phyloP scores from a whole-genome alignment of 169 alveolate genomes.

The Plasmodium vivax region DNA sequence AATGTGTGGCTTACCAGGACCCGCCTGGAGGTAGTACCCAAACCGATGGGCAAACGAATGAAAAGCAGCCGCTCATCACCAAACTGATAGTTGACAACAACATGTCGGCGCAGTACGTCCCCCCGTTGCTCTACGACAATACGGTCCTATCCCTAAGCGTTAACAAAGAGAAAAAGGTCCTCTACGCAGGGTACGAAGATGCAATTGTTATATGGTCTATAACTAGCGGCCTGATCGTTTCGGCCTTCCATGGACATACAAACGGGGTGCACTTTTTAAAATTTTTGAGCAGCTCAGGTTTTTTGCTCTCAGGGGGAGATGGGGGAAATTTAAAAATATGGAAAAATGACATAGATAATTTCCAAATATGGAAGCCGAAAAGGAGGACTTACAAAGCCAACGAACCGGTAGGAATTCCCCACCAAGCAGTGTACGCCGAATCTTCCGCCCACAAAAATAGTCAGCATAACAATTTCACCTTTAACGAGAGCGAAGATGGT shows the following conservation, averaged over 20 bases:
- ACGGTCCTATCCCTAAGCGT: conserved; percentile 40
- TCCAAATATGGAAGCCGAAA: conserved; percentile 66
- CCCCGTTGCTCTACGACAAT: conserved; percentile 55
- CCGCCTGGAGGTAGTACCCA: neutral
- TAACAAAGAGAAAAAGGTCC: conserved; percentile 46
- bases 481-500: conserved; percentile 58
- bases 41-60: neutral
- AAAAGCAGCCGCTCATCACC: neutral
- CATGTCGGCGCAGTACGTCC: conserved; percentile 60
- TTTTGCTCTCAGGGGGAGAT: conserved; percentile 68
- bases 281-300: conserved; percentile 33
- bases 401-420: neutral
- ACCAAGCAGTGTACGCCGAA: neutral
- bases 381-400: conserved; percentile 19
- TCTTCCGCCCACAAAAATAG: neutral
- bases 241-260: conserved; percentile 74
- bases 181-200: conserved; percentile 73
- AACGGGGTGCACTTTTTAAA: conserved; percentile 65
- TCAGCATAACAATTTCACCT: conserved; percentile 10
- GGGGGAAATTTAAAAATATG: conserved; percentile 68
- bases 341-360: conserved; percentile 66
- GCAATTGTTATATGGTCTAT: conserved; percentile 70
- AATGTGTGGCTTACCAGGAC: neutral
- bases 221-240: conserved; percentile 34
- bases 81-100: conserved; percentile 52